These are phyloP conservation scores for Dictyostelium firmibasis DNA, from an alignment of 78 protist species.

Conservation along the genomic window DNA sequence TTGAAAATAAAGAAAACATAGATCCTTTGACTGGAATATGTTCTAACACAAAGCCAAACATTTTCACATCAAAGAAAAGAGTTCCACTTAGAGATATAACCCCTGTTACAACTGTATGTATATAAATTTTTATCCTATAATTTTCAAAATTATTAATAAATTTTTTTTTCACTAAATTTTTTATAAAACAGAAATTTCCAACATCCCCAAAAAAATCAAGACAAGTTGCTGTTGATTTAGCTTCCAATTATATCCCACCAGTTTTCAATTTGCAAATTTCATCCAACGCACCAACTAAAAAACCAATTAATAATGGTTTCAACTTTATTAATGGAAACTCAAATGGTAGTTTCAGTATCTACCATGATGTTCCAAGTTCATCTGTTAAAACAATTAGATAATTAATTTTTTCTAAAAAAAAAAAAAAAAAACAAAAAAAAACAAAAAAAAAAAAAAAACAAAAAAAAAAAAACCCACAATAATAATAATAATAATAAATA, in stretches of 20 bases:
- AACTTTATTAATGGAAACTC: not conserved
- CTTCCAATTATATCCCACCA: not conserved
- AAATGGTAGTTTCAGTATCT: constrained; percentile 3
- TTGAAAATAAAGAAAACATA: constrained; percentile 1
- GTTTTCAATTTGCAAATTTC: not conserved
- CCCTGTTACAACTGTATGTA: not conserved
- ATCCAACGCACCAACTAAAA: not conserved
- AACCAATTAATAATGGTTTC: not conserved
- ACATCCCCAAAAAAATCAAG: not conserved
- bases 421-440: not conserved
- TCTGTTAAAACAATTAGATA: constrained; percentile 9
- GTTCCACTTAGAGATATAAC: not conserved
- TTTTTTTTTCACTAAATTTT: not conserved
- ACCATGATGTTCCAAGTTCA: not conserved
- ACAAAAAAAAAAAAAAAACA: not conserved
- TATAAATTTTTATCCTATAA: too few relatives aligned
- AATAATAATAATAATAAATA: not conserved
- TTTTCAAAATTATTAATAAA: not conserved
- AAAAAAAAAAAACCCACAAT: not conserved
- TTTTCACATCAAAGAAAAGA: constrained; percentile 14
- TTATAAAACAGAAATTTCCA: not conserved
- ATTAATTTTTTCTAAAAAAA: not conserved
- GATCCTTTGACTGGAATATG: not conserved
- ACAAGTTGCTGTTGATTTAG: not conserved
- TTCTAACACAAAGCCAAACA: not conserved